Conservation (phyloP, 805 yeast genomes). For the Pichia heedii region DNA sequence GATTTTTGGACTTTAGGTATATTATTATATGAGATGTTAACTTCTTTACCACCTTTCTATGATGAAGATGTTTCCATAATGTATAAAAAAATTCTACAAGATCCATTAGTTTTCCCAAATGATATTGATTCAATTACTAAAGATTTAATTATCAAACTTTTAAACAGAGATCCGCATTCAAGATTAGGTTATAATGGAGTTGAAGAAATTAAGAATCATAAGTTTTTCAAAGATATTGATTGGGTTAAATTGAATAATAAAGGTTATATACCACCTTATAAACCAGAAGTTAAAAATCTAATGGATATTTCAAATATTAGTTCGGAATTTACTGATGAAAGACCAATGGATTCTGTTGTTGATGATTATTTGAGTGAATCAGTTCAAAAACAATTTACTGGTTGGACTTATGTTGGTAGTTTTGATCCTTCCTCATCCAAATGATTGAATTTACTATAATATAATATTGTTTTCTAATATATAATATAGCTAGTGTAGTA, state of each 20-base stretch:
- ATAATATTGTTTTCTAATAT: no score
- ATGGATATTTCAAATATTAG: slow-evolving; percentile 92
- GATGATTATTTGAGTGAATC: slow-evolving; percentile 86
- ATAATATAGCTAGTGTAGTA: no score
- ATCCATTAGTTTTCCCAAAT: slow-evolving; percentile 81
- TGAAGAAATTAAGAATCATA: slow-evolving; percentile 71
- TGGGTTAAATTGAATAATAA: slow-evolving; percentile 79
- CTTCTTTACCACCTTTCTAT: slow-evolving; percentile 95
- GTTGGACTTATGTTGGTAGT: slow-evolving; percentile 89
- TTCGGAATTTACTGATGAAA: slow-evolving; percentile 82
- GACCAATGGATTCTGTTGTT: slow-evolving; percentile 92
- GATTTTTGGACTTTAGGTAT: slow-evolving; percentile 99
- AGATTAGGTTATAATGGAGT: slow-evolving; percentile 79
- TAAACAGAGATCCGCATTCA: slow-evolving; percentile 77
- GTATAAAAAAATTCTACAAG: slow-evolving; percentile 89
- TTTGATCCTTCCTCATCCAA: slow-evolving; percentile 14
- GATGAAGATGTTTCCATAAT: slow-evolving; percentile 88
- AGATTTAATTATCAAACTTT: slow-evolving; percentile 62
- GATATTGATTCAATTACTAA: slow-evolving; percentile 82
- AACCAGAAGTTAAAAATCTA: slow-evolving; percentile 80
- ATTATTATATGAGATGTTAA: slow-evolving; percentile 87
- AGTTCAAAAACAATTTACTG: slow-evolving; percentile 97
- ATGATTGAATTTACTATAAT: no score
- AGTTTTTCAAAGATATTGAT: slow-evolving; percentile 81
- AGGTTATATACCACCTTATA: slow-evolving; percentile 91